Conservation (phyloP, 345 rosid species). For the Zanthoxylum bungeanum region DNA sequence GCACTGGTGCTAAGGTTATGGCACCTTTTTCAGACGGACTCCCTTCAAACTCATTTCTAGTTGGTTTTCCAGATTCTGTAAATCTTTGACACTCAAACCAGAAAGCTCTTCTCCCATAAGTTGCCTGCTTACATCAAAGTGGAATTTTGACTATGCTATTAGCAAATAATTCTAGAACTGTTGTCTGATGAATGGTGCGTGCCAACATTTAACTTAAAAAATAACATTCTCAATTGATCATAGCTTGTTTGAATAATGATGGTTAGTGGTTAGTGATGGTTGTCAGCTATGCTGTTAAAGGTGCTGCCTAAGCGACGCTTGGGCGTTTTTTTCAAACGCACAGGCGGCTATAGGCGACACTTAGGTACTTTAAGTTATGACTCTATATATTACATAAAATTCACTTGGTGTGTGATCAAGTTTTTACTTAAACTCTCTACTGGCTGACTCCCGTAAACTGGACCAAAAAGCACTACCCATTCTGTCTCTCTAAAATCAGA, state of each 20-base stretch:
- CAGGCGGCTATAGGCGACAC: too few relatives aligned
- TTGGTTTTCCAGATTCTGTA: slow-evolving; percentile 67
- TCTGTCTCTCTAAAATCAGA: background rate
- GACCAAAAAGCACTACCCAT: background rate
- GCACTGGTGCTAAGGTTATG: background rate
- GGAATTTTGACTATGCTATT: background rate
- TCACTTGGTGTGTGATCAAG: too few relatives aligned
- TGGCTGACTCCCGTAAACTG: background rate
- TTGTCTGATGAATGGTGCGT: background rate
- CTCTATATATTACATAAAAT: too few relatives aligned
- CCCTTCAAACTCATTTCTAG: slow-evolving; percentile 65
- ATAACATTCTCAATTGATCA: background rate
- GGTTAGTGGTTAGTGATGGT: background rate
- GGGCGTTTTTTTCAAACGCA: too few relatives aligned
- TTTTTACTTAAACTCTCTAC: background rate
- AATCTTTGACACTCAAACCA: slow-evolving; percentile 53
- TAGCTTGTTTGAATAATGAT: background rate
- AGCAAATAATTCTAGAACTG: background rate
- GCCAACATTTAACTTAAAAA: background rate
- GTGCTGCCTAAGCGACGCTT: too few relatives aligned
- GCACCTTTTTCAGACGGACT: slow-evolving; percentile 63
- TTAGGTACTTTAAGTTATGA: too few relatives aligned
- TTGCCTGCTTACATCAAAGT: slow-evolving; percentile 35
- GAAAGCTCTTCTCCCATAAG: slow-evolving; percentile 84
- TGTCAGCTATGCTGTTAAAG: too few relatives aligned